phyloP scores from a whole-genome alignment of 1,139 yeast species.

The Candida tunisiensis region DNA sequence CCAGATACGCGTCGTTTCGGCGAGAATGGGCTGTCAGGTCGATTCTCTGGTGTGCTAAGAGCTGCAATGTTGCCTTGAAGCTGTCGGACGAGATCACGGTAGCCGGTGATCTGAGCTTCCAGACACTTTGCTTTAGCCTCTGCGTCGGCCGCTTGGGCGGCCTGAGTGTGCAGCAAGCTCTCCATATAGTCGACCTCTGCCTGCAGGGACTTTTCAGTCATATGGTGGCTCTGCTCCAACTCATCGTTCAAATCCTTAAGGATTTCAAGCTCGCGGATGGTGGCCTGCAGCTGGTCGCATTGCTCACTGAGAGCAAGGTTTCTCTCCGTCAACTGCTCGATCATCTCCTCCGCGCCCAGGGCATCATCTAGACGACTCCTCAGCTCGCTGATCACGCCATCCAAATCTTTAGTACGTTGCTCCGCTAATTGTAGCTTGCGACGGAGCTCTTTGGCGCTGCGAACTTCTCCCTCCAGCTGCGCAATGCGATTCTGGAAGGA shows the following conservation, averaged over 20 bases:
- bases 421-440: constrained; percentile 9
- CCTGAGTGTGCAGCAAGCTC: constrained; percentile 15
- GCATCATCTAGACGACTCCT: constrained; percentile 23
- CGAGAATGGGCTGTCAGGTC: constrained; percentile 5
- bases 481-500: constrained; percentile 1
- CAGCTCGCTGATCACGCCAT: constrained; percentile 27
- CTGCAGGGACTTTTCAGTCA: constrained; percentile 37
- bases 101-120: constrained; percentile 15
- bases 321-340: constrained; percentile 39
- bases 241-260: constrained; percentile 42
- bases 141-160: constrained; percentile 16
- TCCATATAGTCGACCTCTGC: constrained; percentile 26
- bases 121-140: constrained; percentile 21
- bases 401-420: constrained; percentile 23
- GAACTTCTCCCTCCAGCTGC: constrained; percentile 4
- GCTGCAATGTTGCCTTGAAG: constrained; percentile 15
- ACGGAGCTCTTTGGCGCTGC: constrained; percentile 2
- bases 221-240: constrained; percentile 36
- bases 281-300: constrained; percentile 23
- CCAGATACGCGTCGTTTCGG: constrained; percentile 5
- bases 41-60: constrained; percentile 8
- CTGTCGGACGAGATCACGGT: constrained; percentile 15
- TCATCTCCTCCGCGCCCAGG: constrained; percentile 23
- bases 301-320: constrained; percentile 30
- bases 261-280: constrained; percentile 40